A percentile compares a stretch with the other conserved stretches of the same genome.
These are phyloP conservation scores for Bothriochloa decipiens DNA, from an alignment of 176 grass and related monocot species.

Conservation along the genomic window DNA sequence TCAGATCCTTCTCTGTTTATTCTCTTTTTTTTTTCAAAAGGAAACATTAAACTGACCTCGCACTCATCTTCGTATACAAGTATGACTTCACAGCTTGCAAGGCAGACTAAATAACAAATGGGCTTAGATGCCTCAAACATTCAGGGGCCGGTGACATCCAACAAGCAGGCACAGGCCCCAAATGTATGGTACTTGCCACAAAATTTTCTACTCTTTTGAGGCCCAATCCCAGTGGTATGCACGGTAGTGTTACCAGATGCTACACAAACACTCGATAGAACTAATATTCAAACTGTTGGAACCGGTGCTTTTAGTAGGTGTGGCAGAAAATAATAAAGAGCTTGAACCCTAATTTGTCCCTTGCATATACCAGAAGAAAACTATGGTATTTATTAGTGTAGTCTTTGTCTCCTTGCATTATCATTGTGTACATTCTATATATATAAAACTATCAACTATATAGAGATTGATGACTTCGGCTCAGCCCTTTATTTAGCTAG, in stretches of 20 bases:
- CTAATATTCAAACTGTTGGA: neutral
- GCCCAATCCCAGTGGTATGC: neutral
- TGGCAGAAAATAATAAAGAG: neutral
- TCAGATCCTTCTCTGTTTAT: neutral
- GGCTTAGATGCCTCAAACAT: neutral
- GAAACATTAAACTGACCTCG: neutral
- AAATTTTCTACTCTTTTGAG: neutral
- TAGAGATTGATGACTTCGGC: neutral
- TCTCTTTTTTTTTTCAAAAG: neutral
- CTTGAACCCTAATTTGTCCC: neutral
- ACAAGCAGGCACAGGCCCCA: conserved; percentile 30
- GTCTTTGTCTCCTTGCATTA: neutral
- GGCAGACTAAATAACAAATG: neutral
- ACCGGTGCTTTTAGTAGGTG: neutral
- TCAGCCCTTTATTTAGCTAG: neutral
- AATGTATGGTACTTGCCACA: neutral
- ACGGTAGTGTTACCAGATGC: neutral
- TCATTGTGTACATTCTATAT: neutral
- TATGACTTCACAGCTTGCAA: neutral
- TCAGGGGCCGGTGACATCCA: conserved; percentile 21
- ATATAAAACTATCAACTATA: neutral
- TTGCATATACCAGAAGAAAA: neutral
- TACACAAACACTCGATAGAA: neutral
- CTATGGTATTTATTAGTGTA: neutral
- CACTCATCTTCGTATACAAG: neutral